Evolutionary conservation across 345 rosid species (phyloP), one percentile per base, ranked within the genome.

Genomic region (Hevea brasiliensis): DNA sequence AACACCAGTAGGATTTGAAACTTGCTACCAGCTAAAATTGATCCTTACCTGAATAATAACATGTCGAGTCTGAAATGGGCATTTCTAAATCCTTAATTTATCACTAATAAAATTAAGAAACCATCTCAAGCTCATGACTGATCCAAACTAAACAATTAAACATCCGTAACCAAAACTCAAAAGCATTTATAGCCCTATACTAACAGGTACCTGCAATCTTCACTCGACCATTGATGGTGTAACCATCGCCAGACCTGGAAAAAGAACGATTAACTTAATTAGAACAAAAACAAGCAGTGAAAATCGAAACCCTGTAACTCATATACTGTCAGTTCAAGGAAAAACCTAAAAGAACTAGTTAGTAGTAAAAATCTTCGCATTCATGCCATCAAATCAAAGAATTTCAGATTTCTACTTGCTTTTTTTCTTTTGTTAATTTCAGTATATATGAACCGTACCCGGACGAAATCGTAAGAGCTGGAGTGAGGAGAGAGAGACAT

Each of bases 171-270:
- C 50, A 40, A 37, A 54, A 15, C n/a, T 15, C 15, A 7, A 59
- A 14, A 21, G 4, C 40, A 42, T 21, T 11, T 20, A 51, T 41
- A 42, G 10, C 41, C 37, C 37, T 32, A 32, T 1, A 32, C 4
- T 32, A 32, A 32, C 37, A 32, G 37, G 7, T 55, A 92, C 99
- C 88, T 9, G 84, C 87, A 61, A 92, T 71, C 86, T 81, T 89
- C 37, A 92, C 95, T 70, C 97, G 89, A 70, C 99, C 99, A 24
- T 83, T 90, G 63, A 95, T 88, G 14, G 86, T 72, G 85, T 79
- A 82, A 45, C 94, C 91, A 75, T 92, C 95, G 15, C 72, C 85
- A 61, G 89, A 81, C 84, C 99, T 90, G 84, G 84, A 71, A 74
- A 61, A 14, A 5, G 8, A 51, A 51, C 50, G 45, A 48, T 23